Evolutionary conservation across 164 flowering plant species (phyloP), one percentile per base, ranked within the genome.

Genomic region (Euptelea pleiosperma): DNA sequence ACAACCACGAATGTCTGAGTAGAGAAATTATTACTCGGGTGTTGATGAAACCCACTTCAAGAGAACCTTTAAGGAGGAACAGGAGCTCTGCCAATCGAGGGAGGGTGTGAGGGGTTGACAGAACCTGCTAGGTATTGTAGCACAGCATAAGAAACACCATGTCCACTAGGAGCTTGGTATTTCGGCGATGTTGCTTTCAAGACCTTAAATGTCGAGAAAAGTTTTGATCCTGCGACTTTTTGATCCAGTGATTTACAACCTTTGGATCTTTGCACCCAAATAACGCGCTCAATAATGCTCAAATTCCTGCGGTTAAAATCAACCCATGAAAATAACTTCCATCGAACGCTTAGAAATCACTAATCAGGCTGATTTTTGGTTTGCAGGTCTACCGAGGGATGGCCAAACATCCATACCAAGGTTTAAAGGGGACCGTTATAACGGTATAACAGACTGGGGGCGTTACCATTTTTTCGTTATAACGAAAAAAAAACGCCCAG

Each of bases 31-130:
- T 62, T 65, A 3, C 45, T 42, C 0, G 65, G n/a, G n/a, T 65
- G 59, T 65, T 62, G 18, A 73, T 61, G 12, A 73, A 58, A 0
- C 76, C 76, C 7, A 73, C 73, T 24, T 65, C 55, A 1, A 69
- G 65, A 19, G 41, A 4, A 9, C 70, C 68, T 0, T 18, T 9
- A 5, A 58, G 4, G 30, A 64, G 31, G 44, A 40, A 59, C 15
- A 69, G 28, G 24, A 66, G 60, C 54, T 66, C 77, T 3, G 71
- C 46, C 0, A 66, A 52, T 4, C 69, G 64, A 30, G 71, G 71
- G 24, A 62, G 66, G 28, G 49, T 58, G 53, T 71, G 68, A 29
- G 56, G 62, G 75, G 52, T 63, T 71, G 52, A 60, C 52, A 15
- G 56, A 10, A 30, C 67, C 55, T 0, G 40, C 34, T 0, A 66